Percentiles rank a stretch among this genome's conserved stretches.
phyloP scores from a whole-genome alignment of 2,329 filamentous ascomycete species.

The Huntiella decipiens region DNA sequence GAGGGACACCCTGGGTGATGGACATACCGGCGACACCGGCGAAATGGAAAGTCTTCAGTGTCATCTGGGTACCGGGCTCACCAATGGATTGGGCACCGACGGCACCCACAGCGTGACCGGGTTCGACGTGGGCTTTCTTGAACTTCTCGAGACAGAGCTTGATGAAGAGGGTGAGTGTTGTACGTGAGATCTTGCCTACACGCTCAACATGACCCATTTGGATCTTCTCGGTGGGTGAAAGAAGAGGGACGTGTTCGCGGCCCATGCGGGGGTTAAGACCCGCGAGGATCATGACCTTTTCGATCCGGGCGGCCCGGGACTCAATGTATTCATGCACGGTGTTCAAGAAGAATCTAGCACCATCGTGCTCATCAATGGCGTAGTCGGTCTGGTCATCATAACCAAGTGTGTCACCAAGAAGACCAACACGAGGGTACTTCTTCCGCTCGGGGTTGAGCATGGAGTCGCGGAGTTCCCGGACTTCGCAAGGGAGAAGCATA shows the following conservation, averaged over 20 bases:
- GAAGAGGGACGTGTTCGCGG: constrained; percentile 14
- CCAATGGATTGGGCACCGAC: constrained; percentile 96
- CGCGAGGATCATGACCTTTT: constrained; percentile 29
- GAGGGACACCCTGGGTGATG: constrained; percentile 95
- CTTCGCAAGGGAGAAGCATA: constrained; percentile 55
- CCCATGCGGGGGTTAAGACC: constrained; percentile 24
- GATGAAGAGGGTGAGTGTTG: constrained; percentile 59
- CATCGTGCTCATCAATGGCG: constrained; percentile 60
- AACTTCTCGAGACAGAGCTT: constrained; percentile 74
- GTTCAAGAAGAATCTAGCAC: constrained; percentile 61
- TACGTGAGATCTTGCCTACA: constrained; percentile 65
- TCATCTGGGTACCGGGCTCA: constrained; percentile 98
- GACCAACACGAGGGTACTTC: constrained; percentile 40
- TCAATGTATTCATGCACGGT: constrained; percentile 57
- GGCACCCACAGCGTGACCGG: constrained; percentile 86
- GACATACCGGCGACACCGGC: constrained; percentile 98
- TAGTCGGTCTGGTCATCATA: constrained; percentile 54
- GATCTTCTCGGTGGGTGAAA: neutral
- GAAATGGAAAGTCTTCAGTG: constrained; percentile 98
- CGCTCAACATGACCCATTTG: constrained; percentile 37
- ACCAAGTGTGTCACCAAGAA: constrained; percentile 42
- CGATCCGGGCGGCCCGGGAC: constrained; percentile 41
- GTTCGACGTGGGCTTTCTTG: constrained; percentile 75
- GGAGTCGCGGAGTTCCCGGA: constrained; percentile 46
- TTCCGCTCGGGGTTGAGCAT: constrained; percentile 49